These are phyloP conservation scores for Poa pratensis DNA, from an alignment of 176 grass and related monocot genomes.

Conservation along the genomic window DNA sequence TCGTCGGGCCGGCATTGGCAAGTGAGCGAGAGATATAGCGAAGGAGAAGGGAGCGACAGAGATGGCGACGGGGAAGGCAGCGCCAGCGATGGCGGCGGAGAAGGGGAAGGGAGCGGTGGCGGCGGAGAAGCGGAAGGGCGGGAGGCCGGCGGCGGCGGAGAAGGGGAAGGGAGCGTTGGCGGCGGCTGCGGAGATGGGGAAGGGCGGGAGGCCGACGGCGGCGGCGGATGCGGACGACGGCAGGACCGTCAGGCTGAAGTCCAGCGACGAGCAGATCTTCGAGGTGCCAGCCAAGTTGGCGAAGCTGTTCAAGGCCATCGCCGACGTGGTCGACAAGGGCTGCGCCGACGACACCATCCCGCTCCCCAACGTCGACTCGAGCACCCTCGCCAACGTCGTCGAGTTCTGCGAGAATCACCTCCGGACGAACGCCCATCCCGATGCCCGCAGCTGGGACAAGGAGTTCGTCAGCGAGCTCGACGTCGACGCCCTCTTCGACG, in stretches of 20 bases:
- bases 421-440: neutral
- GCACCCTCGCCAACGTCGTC: neutral
- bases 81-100: neutral
- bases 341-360: neutral
- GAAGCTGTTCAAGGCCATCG: neutral
- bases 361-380: neutral
- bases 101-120: neutral
- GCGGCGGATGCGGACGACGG: neutral
- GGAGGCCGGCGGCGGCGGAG: neutral
- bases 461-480: constrained; percentile 16
- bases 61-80: neutral
- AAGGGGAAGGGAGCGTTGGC: neutral
- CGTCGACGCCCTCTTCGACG: neutral
- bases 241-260: constrained; percentile 10
- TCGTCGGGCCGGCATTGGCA: neutral
- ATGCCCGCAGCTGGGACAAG: neutral
- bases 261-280: neutral
- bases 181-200: neutral
- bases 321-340: neutral
- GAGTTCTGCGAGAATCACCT: neutral
- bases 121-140: neutral
- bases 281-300: neutral
- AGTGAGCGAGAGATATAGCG: neutral
- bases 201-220: neutral
- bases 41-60: neutral